Base-by-base conservation (phyloP, 2,329 filamentous ascomycete genomes). In the Pseudogymnoascus sp. region DNA sequence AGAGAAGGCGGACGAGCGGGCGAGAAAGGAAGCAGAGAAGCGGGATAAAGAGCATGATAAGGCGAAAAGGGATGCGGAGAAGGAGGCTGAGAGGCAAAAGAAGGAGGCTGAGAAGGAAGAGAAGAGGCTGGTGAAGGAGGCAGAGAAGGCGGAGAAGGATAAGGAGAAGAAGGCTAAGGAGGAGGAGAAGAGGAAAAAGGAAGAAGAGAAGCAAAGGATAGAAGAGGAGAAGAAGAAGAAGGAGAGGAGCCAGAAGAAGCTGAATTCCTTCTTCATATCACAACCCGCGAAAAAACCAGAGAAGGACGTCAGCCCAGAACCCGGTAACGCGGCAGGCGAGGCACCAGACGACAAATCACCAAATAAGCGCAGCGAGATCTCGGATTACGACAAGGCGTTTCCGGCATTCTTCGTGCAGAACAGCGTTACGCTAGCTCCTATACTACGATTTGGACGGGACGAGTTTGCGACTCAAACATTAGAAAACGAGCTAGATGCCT, bases 391-490 rank as follows among this genome's bases (percentile, higher is more conserved):
- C 17, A 86, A 85, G 68, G 78, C 82, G 37, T 97, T 97, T 70
- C 83, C 91, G 33, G 87, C 90, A 0, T 97, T 97, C 74, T 93
- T 89, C 66, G 72, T 95, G 53, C 88, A 91, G 64, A 81, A 86
- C 2, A 83, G 91, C 70, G 89, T 91, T 1, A 83, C 77, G n/a
- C 69, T 97, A 62, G 91, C 92, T 0, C 80, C 82, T 0, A 68
- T 69, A 1, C 77, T 80, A 59, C 79, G 78, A 2, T 84, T 84
- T 29, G 73, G 80, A 40, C 80, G 87, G 72, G 86, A 90, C 67
- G 72, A 81, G 1, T 79, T 85, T 65, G 82, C 83, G 0, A 77
- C 79, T 26, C 71, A 78, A n/a, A 76, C 70, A 60, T 86, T 83
- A 72, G 80, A 78, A 29, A 70, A 68, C 17, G 79, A 79, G 2